Conservation (phyloP, 345 rosid genomes). For the Streptanthus diversifolius region DNA sequence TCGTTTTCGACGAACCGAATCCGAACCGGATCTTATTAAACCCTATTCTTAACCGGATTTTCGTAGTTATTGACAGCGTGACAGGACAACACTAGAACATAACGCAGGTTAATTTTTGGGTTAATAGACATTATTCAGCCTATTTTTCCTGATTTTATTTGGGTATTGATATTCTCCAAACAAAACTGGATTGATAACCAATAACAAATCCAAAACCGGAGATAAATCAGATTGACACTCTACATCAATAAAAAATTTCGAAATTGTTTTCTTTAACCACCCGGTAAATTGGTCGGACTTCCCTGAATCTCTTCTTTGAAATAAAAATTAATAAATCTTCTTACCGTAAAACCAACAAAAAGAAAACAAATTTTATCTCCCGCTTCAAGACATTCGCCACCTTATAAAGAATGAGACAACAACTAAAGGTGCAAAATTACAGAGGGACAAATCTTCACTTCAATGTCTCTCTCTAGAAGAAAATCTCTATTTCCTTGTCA, state of each 20-base stretch:
- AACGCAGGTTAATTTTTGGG: not conserved
- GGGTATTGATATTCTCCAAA: not conserved
- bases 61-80: not conserved
- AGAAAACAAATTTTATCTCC: not conserved
- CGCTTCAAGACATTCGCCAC: not conserved
- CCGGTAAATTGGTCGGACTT: not conserved
- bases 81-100: not conserved
- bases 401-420: slow-evolving; percentile 6
- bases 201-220: not conserved
- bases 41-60: not conserved
- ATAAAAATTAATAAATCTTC: not conserved
- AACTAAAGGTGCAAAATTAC: slow-evolving; percentile 17
- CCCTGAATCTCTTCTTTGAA: not conserved
- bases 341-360: not conserved
- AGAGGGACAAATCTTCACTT: slow-evolving; percentile 5
- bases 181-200: not conserved
- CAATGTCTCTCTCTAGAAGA: slow-evolving; percentile 45
- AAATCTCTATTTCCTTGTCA: slow-evolving; percentile 81
- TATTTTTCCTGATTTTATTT: not conserved
- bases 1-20: slow-evolving; percentile 1
- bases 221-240: not conserved
- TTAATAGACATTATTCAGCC: not conserved
- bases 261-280: not conserved
- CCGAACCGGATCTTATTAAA: not conserved
- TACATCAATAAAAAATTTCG: not conserved